phyloP scores from a whole-genome alignment of 257 asterid species.

The Voacanga thouarsii region DNA sequence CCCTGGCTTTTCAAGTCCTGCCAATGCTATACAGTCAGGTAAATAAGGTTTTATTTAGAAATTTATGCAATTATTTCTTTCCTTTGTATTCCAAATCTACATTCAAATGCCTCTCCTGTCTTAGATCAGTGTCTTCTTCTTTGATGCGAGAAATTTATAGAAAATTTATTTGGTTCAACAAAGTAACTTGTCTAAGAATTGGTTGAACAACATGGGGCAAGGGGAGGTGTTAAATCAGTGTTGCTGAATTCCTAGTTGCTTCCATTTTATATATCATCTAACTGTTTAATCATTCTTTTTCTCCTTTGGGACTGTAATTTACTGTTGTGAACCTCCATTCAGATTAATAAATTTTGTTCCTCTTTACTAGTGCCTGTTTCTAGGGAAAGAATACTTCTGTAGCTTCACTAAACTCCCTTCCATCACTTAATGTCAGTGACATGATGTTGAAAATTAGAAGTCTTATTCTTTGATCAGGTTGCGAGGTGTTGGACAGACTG shows the following conservation, averaged over 20 bases:
- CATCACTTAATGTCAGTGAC: neutral
- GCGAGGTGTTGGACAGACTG: constrained; percentile 73
- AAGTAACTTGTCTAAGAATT: neutral
- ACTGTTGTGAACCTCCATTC: neutral
- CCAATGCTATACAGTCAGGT: constrained; percentile 68
- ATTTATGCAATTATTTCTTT: neutral
- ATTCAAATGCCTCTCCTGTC: neutral
- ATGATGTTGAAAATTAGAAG: neutral
- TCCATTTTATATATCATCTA: neutral
- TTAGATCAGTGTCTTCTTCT: neutral
- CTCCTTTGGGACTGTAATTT: neutral
- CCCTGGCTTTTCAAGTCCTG: constrained; percentile 67
- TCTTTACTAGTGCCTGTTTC: neutral
- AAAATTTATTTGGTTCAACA: neutral
- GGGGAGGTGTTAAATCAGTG: neutral
- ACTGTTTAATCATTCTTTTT: neutral
- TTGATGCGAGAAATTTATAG: neutral
- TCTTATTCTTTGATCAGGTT: constrained; percentile 49
- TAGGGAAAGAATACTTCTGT: neutral
- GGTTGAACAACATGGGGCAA: neutral
- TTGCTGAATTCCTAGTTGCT: neutral
- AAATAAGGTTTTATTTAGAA: constrained; percentile 12
- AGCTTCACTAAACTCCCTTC: constrained; percentile 5
- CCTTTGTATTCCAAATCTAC: neutral
- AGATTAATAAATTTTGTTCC: neutral